phyloP scores from a whole-genome alignment of 441 rosid species.

The Omphalea diandra region DNA sequence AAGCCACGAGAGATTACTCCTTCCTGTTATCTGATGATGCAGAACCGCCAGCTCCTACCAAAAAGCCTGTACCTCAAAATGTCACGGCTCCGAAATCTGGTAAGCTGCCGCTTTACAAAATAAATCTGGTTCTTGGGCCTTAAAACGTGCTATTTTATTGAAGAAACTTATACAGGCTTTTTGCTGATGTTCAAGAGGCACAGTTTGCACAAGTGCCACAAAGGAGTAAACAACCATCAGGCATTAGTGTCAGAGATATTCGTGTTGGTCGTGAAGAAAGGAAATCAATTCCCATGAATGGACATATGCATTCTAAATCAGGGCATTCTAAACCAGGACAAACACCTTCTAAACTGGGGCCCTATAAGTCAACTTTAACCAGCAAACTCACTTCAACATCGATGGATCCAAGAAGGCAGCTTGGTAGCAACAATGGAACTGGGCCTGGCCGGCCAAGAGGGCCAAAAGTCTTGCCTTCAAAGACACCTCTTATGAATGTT shows the following conservation, averaged over 20 bases:
- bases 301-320: constrained; percentile 45
- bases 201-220: constrained; percentile 46
- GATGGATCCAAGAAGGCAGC: constrained; percentile 52
- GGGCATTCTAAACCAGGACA: constrained; percentile 50
- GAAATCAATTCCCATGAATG: constrained; percentile 41
- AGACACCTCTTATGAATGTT: constrained; percentile 27
- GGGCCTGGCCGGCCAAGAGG: constrained; percentile 65
- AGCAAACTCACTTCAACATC: constrained; percentile 30
- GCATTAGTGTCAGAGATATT: constrained; percentile 42
- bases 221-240: constrained; percentile 50
- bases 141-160: constrained; percentile 48
- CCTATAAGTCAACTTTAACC: constrained; percentile 41
- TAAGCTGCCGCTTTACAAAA: constrained; percentile 34
- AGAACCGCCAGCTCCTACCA: constrained; percentile 55
- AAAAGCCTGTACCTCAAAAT: constrained; percentile 43
- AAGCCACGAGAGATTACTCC: constrained; percentile 83
- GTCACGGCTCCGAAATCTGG: constrained; percentile 51
- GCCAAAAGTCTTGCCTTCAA: constrained; percentile 44
- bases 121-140: constrained; percentile 27
- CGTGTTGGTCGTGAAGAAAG: constrained; percentile 38
- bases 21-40: constrained; percentile 79
- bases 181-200: constrained; percentile 80
- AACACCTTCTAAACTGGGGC: constrained; percentile 40
- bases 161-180: constrained; percentile 67
- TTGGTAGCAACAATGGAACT: constrained; percentile 46